Evolutionary conservation across 2,329 filamentous ascomycete genomes (phyloP).

Genomic region (Aspergillus sp.): DNA sequence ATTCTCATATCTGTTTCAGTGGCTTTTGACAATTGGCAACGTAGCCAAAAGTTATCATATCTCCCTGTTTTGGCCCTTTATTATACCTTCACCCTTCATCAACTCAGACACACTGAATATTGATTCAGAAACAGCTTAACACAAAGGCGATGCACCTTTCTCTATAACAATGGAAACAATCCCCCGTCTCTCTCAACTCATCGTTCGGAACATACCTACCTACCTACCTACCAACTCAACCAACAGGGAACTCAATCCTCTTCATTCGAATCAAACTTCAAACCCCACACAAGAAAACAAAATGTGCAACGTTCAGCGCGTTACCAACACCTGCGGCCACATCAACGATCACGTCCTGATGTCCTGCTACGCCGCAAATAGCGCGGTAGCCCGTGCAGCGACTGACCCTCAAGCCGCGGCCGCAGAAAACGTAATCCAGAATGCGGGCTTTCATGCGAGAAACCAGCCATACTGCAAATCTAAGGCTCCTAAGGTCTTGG

Average conservation of each 20-base stretch:
- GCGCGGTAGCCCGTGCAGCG: not conserved
- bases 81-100: no score
- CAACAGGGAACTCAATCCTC: not conserved
- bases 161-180: no score
- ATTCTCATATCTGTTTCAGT: no score
- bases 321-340: constrained; percentile 24
- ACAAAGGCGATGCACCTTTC: no score
- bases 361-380: constrained; percentile 17
- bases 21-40: no score
- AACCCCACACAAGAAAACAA: not conserved
- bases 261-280: not conserved
- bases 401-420: not conserved
- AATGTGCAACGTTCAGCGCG: constrained; percentile 24
- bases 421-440: not conserved
- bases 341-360: constrained; percentile 23
- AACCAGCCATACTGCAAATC: constrained; percentile 19
- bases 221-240: not conserved
- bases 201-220: not conserved
- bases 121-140: no score
- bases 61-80: no score
- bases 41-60: no score
- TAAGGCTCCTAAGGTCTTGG: constrained; percentile 2
- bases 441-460: constrained; percentile 15
- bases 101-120: no score
- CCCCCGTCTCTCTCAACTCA: no score